Evolutionary conservation across 306 rosid genomes (phyloP), one percentile per base, ranked within the genome.

Genomic region (Sophora flavescens): DNA sequence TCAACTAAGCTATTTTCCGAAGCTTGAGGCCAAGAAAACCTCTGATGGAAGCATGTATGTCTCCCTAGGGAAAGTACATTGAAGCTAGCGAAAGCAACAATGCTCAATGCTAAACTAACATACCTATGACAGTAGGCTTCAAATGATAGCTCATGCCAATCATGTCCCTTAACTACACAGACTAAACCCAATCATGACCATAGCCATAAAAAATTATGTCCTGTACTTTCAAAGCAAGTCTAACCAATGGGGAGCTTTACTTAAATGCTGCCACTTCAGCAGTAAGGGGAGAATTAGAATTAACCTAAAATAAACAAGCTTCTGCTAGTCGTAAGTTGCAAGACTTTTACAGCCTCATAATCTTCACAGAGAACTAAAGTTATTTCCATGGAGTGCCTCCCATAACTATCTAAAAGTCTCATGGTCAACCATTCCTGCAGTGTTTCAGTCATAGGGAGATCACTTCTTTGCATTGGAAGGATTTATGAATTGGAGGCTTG

Each of bases 351-450:
- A n/a, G 22, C 57, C 15, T 51, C 57, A 51, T 51, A 4, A 16
- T 51, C 10, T 15, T 51, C 7, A 51, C 57, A 51, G 9, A 51
- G 22, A 51, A 1, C 26, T 1, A 3, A 15, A 18, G 22, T n/a
- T 51, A 51, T n/a, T 51, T 51, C 56, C 56, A 51, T 51, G 8
- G 56, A 51, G 22, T 51, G 56, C 56, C 22, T 51, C 56, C 56
- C 5, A 30, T 10, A 28, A 58, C 63, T 58, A 58, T 26, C 3
- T 50, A n/a, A 1, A 50, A 12, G 38, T 58, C 1, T 11, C 16
- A 58, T 51, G 56, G 12, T 71, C 61, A 54, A 22, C 53, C 63
- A 54, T 38, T 6, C 54, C 63, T 56, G 54, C 65, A 71, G 22
- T 65, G 56, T 39, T 36, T 52, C 50, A 36, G 52, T 53, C 1